These are phyloP conservation scores for Hypericum perforatum DNA, from an alignment of 345 rosid species.

Conservation along the genomic window DNA sequence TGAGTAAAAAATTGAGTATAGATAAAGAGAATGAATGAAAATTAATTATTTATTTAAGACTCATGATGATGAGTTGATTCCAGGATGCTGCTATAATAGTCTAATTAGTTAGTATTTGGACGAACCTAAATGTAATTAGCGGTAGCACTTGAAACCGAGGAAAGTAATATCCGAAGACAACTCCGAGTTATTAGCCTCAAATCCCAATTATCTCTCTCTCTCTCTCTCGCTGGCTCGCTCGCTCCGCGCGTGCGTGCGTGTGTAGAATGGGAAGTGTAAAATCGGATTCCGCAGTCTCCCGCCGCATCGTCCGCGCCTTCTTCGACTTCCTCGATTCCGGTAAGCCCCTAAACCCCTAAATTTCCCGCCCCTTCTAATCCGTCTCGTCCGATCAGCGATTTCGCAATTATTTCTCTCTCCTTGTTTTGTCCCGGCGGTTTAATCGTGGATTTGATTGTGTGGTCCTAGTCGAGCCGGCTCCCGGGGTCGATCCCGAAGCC, in stretches of 20 bases:
- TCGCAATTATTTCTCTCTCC: neutral
- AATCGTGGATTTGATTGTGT: neutral
- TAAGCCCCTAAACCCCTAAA: constrained; percentile 10
- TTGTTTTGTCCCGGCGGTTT: neutral
- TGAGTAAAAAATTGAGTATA: too few species aligned
- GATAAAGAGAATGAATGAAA: too few species aligned
- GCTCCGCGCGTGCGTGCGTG: too few species aligned
- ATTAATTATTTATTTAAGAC: too few species aligned
- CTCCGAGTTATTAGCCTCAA: neutral
- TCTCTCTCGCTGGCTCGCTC: neutral
- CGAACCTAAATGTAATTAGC: too few species aligned
- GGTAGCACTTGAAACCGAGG: too few species aligned
- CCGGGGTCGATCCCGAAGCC: constrained; percentile 71
- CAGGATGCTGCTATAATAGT: too few species aligned
- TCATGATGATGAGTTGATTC: too few species aligned
- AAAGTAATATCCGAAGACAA: neutral
- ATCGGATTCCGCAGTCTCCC: constrained; percentile 53
- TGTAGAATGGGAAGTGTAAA: constrained; percentile 39
- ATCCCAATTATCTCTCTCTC: neutral
- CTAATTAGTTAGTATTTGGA: too few species aligned
- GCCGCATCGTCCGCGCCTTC: constrained; percentile 63
- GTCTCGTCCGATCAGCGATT: too few species aligned
- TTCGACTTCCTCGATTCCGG: constrained; percentile 70
- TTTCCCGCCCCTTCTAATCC: neutral
- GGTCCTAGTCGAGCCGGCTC: constrained; percentile 47